Evolutionary conservation across 441 rosid genomes (phyloP).

Genomic region (Erodium chrysanthum): DNA sequence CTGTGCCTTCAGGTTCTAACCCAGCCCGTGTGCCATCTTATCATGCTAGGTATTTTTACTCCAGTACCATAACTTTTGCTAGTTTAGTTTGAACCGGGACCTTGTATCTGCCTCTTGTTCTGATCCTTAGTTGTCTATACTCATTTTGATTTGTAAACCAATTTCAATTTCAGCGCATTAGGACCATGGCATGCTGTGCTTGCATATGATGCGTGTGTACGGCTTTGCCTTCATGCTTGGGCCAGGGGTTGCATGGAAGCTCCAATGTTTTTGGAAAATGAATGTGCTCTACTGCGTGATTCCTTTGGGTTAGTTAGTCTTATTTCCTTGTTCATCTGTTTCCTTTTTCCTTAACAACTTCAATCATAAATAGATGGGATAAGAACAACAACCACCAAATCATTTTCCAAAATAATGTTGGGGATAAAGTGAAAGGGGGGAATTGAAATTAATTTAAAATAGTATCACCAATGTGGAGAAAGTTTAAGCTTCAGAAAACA

Average conservation of each 20-base stretch:
- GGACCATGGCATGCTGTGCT: constrained; percentile 98
- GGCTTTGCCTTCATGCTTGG: constrained; percentile 99
- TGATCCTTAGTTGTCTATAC: constrained; percentile 7
- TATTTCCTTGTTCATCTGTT: constrained; percentile 9
- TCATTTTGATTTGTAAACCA: constrained; percentile 16
- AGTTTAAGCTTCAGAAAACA: background rate
- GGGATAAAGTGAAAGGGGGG: background rate
- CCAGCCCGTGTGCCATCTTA: constrained; percentile 77
- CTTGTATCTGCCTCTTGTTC: constrained; percentile 10
- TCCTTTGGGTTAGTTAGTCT: constrained; percentile 64
- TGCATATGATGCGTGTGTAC: constrained; percentile 94
- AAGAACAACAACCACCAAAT: too few species aligned
- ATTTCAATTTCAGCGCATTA: constrained; percentile 49
- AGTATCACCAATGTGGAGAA: background rate
- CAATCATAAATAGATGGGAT: too few species aligned
- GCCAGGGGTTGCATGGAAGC: constrained; percentile 97
- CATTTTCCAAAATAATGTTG: background rate
- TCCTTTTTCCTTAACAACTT: too few species aligned
- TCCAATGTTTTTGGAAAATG: constrained; percentile 90
- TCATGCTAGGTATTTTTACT: constrained; percentile 67
- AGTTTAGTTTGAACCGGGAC: constrained; percentile 5
- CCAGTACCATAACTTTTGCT: constrained; percentile 9
- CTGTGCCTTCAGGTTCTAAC: constrained; percentile 44
- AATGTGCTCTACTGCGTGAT: constrained; percentile 79
- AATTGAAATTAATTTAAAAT: background rate